Percentiles rank a stretch among this genome's conserved stretches.
These are phyloP conservation scores for Xylaria polymorpha DNA, from an alignment of 2,329 filamentous ascomycete species.

Conservation along the genomic window DNA sequence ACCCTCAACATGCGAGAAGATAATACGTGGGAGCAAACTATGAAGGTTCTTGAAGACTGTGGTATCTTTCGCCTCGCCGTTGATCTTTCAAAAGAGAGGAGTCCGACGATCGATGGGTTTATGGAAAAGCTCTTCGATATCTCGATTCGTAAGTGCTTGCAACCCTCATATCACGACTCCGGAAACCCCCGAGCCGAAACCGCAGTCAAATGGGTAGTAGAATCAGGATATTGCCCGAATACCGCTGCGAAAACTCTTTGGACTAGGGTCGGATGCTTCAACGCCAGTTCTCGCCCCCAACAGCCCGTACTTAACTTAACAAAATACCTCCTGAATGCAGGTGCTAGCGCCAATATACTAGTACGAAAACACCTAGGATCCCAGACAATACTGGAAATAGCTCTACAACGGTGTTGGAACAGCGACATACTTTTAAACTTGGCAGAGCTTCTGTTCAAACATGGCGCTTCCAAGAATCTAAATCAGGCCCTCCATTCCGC, in stretches of 20 bases:
- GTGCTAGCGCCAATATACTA: constrained; percentile 20
- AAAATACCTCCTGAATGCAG: constrained; percentile 19
- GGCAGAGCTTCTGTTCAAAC: constrained; percentile 15
- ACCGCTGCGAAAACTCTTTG: constrained; percentile 10
- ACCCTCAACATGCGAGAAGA: neutral
- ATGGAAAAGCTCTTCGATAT: constrained; percentile 18
- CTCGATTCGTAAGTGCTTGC: constrained; percentile 6
- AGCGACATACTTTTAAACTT: constrained; percentile 3
- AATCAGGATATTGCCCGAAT: constrained; percentile 23
- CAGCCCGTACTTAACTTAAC: constrained; percentile 1
- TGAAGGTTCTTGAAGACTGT: constrained; percentile 9
- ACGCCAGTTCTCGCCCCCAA: neutral
- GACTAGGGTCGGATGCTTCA: neutral
- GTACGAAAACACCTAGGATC: neutral
- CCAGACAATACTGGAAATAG: constrained; percentile 18
- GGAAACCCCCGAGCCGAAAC: constrained; percentile 2
- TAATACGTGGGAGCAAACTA: constrained; percentile 3
- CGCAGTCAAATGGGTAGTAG: constrained; percentile 23
- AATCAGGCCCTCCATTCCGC: constrained; percentile 12
- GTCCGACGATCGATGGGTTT: constrained; percentile 21
- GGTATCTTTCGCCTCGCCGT: constrained; percentile 1
- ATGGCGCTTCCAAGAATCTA: constrained; percentile 7
- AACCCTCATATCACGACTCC: neutral
- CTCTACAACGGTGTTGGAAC: neutral
- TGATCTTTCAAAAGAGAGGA: constrained; percentile 1